Base-by-base conservation (phyloP, 768 basidiomycete genomes). In the Suillus luteus region DNA sequence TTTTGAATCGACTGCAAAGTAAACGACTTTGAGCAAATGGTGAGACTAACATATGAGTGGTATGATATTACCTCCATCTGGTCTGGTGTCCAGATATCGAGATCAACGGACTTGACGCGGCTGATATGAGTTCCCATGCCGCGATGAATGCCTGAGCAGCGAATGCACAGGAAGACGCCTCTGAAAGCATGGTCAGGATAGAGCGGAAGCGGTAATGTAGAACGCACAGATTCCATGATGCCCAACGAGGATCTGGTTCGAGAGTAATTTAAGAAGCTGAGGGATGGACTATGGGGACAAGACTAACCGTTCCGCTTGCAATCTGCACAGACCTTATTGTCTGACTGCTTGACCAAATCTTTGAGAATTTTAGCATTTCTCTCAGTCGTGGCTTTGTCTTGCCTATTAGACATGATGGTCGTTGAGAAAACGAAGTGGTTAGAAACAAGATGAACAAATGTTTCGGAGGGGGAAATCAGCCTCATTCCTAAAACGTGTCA, bases 81-180 rank as follows among this genome's bases (percentile, higher is more conserved):
- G 66, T 98, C 95, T 3, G 94, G 93, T 9, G 94, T 96, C 96
- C 96, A 99, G 19, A 92, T 86, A 70, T 99, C 96, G 61, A 99
- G 87, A 78, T 99, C 96, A 61, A 99, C 93, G 3, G 95, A 96
- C 73, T 97, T 97, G 74, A 99, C 92, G 73, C 91, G 93, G 78
- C 92, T 93, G 76, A 99, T 97, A 76, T 99, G 96, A 0, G 96
- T 98, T 64, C 96, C 96, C 94, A 99, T 95, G 46, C 93, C 91
- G 49, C 96, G 89, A 77, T 99, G 96, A 63, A 98, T 92, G 35
- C 96, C 96, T 15, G 96, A 98, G 78, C 96, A 99, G 64, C 96
- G 87, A 67, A 99, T 97, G 74, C 96, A 99, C 44, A 99, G 82
- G 73, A 95, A 97, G 2, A 95, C 90, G 27, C 96, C 96, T 33